Evolutionary conservation across 1,139 yeast species (phyloP).

Genomic region (Petasospora fabianii): DNA sequence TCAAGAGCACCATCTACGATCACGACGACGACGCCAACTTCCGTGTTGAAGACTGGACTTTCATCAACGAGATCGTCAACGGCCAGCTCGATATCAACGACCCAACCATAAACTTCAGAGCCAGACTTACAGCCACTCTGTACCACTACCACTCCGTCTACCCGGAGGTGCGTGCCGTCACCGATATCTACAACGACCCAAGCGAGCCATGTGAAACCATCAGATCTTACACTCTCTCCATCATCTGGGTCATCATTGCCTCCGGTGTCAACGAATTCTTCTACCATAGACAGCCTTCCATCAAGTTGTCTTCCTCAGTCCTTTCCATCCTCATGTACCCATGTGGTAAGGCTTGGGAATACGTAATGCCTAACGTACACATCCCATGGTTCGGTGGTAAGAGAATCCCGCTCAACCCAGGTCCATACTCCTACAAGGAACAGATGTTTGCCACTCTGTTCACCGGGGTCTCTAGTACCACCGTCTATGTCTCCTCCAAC

Average conservation of each 20-base stretch:
- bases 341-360: slow-evolving; percentile 42
- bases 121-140: slow-evolving; percentile 42
- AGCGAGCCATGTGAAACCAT: slow-evolving; percentile 49
- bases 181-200: slow-evolving; percentile 51
- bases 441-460: slow-evolving; percentile 57
- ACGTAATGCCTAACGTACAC: slow-evolving; percentile 44
- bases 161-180: slow-evolving; percentile 59
- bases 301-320: slow-evolving; percentile 42
- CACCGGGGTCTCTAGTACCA: slow-evolving; percentile 35
- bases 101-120: slow-evolving; percentile 30
- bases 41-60: slow-evolving; percentile 35
- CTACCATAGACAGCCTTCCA: slow-evolving; percentile 51
- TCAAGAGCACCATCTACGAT: slow-evolving; percentile 37
- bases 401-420: slow-evolving; percentile 44
- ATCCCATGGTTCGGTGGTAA: slow-evolving; percentile 37
- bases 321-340: slow-evolving; percentile 59
- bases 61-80: slow-evolving; percentile 27
- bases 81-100: slow-evolving; percentile 17
- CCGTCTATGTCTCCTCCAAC: slow-evolving; percentile 59
- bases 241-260: slow-evolving; percentile 54
- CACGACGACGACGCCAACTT: slow-evolving; percentile 50
- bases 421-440: slow-evolving; percentile 66
- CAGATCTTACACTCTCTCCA: slow-evolving; percentile 52
- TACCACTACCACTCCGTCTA: slow-evolving; percentile 56
- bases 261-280: slow-evolving; percentile 58